A percentile compares a stretch with the other conserved stretches of the same genome.
These are phyloP conservation scores for Escovopsis sp. DNA, from an alignment of 2,329 filamentous ascomycete genomes.

Conservation along the genomic window DNA sequence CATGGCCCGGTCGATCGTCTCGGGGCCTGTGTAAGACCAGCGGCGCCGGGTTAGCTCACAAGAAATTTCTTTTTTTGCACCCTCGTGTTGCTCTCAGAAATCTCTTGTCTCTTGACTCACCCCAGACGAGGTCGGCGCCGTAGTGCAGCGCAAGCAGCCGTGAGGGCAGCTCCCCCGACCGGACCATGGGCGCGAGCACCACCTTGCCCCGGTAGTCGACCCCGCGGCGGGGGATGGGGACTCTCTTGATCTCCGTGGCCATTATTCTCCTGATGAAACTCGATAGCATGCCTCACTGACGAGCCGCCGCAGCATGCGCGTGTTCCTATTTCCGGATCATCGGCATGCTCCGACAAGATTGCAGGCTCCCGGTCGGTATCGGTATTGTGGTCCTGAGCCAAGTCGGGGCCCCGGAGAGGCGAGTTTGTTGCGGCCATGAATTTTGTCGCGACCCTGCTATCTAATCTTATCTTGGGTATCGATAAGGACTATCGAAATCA, in stretches of 20 bases:
- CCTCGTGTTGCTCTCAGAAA: background rate
- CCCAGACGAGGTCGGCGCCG: conserved; percentile 94
- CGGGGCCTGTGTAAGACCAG: conserved; percentile 46
- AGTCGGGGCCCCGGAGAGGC: too few species aligned
- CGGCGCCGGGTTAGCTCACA: conserved; percentile 4
- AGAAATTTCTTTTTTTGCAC: background rate
- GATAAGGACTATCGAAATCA: too few species aligned
- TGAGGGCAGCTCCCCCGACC: conserved; percentile 88
- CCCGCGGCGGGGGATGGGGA: conserved; percentile 74
- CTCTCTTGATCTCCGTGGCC: conserved; percentile 45
- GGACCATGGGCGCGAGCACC: conserved; percentile 94
- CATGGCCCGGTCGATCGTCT: conserved; percentile 84
- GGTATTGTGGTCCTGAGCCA: background rate
- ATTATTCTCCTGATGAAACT: conserved; percentile 36
- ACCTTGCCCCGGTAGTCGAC: conserved; percentile 91
- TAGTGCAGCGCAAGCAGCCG: conserved; percentile 83
- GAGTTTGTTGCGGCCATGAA: too few species aligned
- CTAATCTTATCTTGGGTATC: too few species aligned
- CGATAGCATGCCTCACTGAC: conserved; percentile 16
- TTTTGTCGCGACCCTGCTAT: too few species aligned
- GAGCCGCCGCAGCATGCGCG: conserved; percentile 7
- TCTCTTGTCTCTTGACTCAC: conserved; percentile 27
- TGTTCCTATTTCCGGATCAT: conserved; percentile 3
- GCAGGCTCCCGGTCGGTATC: conserved; percentile 1
- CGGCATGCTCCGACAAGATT: conserved; percentile 2